Evolutionary conservation across 495 filamentous ascomycete species (phyloP), one percentile per base, ranked within the genome.

Genomic region (Hyaloscypha variabilis): DNA sequence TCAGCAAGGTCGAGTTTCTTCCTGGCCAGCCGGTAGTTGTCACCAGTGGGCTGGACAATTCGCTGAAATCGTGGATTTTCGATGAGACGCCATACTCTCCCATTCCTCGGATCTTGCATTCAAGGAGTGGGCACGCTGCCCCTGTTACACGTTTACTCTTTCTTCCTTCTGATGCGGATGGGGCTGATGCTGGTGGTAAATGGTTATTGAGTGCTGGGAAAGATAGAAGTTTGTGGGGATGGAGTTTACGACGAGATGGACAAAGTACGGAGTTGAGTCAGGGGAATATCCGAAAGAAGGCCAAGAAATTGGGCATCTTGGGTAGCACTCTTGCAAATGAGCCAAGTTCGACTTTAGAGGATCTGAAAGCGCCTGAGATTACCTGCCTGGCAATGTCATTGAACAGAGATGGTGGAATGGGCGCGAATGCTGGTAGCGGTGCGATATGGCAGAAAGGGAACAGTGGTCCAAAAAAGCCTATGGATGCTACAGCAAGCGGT

Each of bases 221-320:
- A 71, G 95, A 98, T 74, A 83, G 91, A 65, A 96, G 91, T 77
- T 80, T 98, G 14, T 97, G 96, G 94, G 94, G 90, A 19, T 94
- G 95, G 84, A 97, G 94, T 81, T 76, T 98, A 67, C 90, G 96
- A 39, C 90, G 92, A 64, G 95, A 99, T 74, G 94, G 93, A 36
- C 96, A 98, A 75, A 96, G 91, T 69, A 87, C 91, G 6, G 95
- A 98, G 74, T 77, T 99, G 11, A 97, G 93, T 31, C 96, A 99
- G 75, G 94, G 94, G 24, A 85, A 87, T 55, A 81, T 95, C 34
- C 85, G 88, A 55, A 90, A 88, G 69, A 97, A 92, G 76, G 89
- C 91, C 4, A 96, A 91, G 77, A 96, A 96, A 70, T 76, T 85
- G 26, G 91, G 91, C 5, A 81, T 92, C 42, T 78, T 92, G 1